Percentiles rank a stretch among this genome's conserved stretches.
Conservation (phyloP, 257 asterid genomes). For the Nicotiana attenuata region DNA sequence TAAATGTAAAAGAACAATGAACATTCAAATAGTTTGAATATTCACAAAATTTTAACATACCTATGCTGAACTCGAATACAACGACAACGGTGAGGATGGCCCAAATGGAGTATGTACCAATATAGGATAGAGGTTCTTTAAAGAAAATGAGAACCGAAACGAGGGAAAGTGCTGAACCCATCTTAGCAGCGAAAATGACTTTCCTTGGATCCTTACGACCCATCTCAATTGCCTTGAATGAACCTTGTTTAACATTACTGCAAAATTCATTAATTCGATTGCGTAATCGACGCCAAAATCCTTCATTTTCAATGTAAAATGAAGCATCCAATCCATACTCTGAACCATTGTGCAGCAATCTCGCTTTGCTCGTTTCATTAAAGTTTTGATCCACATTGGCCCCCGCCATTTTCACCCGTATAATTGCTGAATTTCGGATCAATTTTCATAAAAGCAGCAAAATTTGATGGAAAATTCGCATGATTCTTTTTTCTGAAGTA, state of each 20-base stretch:
- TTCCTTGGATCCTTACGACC: conserved; percentile 68
- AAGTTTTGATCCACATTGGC: conserved; percentile 7
- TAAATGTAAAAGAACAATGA: background rate
- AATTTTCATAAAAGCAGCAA: background rate
- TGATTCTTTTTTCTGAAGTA: background rate
- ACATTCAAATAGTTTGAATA: background rate
- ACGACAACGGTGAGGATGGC: conserved; percentile 51
- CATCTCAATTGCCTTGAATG: conserved; percentile 34
- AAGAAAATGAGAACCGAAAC: conserved; percentile 59
- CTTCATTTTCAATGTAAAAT: background rate
- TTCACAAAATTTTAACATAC: background rate
- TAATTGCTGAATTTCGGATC: background rate
- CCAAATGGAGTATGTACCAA: conserved; percentile 54
- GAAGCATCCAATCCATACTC: conserved; percentile 11
- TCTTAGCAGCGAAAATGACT: conserved; percentile 54
- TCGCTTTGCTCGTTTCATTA: conserved; percentile 12
- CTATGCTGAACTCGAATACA: conserved; percentile 27
- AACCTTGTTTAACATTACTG: conserved; percentile 19
- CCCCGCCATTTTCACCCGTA: conserved; percentile 6
- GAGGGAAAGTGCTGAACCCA: conserved; percentile 51
- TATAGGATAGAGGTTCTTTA: conserved; percentile 50
- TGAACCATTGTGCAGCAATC: conserved; percentile 10
- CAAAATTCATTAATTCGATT: conserved; percentile 25
- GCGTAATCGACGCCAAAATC: conserved; percentile 2
- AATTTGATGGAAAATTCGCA: background rate